phyloP scores from a whole-genome alignment of 345 rosid genomes.

The Jatropha curcas region DNA sequence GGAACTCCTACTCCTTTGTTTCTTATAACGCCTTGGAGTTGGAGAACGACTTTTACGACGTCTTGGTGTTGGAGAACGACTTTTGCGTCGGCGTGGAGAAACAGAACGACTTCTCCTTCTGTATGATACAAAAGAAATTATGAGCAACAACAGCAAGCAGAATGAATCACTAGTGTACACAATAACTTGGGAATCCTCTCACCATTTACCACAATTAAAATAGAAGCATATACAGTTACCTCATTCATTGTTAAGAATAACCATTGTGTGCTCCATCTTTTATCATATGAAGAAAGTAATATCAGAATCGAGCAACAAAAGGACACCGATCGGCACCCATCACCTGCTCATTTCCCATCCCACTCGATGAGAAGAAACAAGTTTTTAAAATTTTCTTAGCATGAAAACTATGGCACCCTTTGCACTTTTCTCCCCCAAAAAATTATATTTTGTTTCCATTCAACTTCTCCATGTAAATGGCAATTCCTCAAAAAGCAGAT shows the following conservation, averaged over 20 bases:
- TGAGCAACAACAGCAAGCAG: slow-evolving; percentile 39
- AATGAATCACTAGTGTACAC: slow-evolving; percentile 27
- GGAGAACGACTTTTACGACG: slow-evolving; percentile 72
- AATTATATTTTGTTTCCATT: slow-evolving; percentile 4
- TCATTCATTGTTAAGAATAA: slow-evolving; percentile 76
- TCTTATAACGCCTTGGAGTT: slow-evolving; percentile 67
- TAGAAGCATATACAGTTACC: slow-evolving; percentile 85
- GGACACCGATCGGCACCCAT: slow-evolving; percentile 69
- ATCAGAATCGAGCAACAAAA: slow-evolving; percentile 79
- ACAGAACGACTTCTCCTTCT: slow-evolving; percentile 87
- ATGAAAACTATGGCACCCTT: slow-evolving; percentile 2
- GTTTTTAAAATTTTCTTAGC: slow-evolving; percentile 6
- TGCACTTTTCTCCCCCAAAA: slow-evolving; percentile 5
- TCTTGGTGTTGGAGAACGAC: slow-evolving; percentile 63
- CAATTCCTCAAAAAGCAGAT: neutral
- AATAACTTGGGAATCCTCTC: slow-evolving; percentile 36
- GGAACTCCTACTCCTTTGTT: slow-evolving; percentile 79
- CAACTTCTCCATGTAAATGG: slow-evolving; percentile 1
- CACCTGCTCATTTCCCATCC: slow-evolving; percentile 83
- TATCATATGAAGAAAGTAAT: slow-evolving; percentile 89
- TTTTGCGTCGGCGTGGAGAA: slow-evolving; percentile 64
- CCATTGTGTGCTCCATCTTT: slow-evolving; percentile 81
- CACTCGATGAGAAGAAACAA: slow-evolving; percentile 16
- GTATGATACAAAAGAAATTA: slow-evolving; percentile 40
- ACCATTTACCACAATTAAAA: slow-evolving; percentile 37